Evolutionary conservation across 306 rosid genomes (phyloP).

Genomic region (Senna tora): DNA sequence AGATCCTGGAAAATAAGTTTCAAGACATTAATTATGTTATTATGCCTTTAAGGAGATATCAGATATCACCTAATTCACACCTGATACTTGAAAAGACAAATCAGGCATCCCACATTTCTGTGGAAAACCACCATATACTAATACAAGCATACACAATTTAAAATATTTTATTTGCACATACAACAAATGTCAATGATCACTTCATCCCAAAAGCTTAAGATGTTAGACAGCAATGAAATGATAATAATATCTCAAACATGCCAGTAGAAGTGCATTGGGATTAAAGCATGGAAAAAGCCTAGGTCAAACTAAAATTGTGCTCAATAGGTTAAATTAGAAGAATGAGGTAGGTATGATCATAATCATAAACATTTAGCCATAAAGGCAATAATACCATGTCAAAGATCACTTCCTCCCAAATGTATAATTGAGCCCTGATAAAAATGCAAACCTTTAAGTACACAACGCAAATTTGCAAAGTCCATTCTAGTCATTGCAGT

Average conservation of each 20-base stretch:
- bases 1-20: constrained; percentile 48
- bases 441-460: constrained; percentile 13
- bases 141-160: constrained; percentile 14
- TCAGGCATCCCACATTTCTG: constrained; percentile 1
- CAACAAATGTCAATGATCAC: background rate
- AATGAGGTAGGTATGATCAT: background rate
- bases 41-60: constrained; percentile 14
- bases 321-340: background rate
- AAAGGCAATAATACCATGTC: background rate
- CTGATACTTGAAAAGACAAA: constrained; percentile 15
- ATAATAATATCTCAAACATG: background rate
- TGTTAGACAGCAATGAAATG: background rate
- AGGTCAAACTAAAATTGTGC: background rate
- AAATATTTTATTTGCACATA: background rate
- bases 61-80: constrained; percentile 21
- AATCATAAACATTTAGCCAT: background rate
- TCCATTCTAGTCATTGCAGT: constrained; percentile 10
- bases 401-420: background rate
- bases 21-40: background rate
- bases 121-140: constrained; percentile 9
- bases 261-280: background rate
- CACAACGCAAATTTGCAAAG: constrained; percentile 6
- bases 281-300: background rate
- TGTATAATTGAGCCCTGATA: constrained; percentile 2
- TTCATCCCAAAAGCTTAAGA: background rate